Conservation (phyloP, 306 rosid genomes). For the Dryas octopetala region DNA sequence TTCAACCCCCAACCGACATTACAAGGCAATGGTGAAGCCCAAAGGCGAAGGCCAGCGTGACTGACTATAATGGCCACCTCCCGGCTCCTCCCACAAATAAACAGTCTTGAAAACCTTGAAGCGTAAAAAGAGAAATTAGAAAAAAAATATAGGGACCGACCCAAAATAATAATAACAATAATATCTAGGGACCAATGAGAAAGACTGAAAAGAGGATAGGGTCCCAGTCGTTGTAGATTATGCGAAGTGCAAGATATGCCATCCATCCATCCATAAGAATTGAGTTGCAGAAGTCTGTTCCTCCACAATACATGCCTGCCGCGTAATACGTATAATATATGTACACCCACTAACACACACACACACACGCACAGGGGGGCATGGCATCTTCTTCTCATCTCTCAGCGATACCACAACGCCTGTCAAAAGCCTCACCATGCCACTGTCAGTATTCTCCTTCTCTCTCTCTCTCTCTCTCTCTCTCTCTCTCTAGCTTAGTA, state of each 20-base stretch:
- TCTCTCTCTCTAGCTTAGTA: neutral
- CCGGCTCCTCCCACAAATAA: neutral
- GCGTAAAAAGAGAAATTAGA: too few species aligned
- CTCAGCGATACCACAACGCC: slow-evolving; percentile 46
- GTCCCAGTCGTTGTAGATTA: neutral
- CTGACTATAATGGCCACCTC: too few species aligned
- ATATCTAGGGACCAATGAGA: too few species aligned
- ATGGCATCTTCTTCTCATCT: slow-evolving; percentile 39
- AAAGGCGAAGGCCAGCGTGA: too few species aligned
- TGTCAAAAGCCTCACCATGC: slow-evolving; percentile 25
- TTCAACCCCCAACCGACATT: too few species aligned
- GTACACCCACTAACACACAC: neutral
- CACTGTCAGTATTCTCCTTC: slow-evolving; percentile 29
- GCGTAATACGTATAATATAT: neutral
- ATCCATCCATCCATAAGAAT: neutral
- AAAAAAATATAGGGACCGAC: too few species aligned
- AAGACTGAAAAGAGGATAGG: neutral
- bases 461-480: slow-evolving; percentile 6
- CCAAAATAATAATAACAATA: too few species aligned
- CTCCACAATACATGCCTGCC: too few species aligned
- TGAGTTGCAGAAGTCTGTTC: too few species aligned
- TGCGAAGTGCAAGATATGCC: neutral
- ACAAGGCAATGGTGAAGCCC: too few species aligned
- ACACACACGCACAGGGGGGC: neutral
- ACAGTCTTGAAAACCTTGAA: too few species aligned